A percentile compares a stretch with the other conserved stretches of the same genome.
These are phyloP conservation scores for Hippophae tibetana DNA, from an alignment of 306 rosid genomes.

Conservation along the genomic window DNA sequence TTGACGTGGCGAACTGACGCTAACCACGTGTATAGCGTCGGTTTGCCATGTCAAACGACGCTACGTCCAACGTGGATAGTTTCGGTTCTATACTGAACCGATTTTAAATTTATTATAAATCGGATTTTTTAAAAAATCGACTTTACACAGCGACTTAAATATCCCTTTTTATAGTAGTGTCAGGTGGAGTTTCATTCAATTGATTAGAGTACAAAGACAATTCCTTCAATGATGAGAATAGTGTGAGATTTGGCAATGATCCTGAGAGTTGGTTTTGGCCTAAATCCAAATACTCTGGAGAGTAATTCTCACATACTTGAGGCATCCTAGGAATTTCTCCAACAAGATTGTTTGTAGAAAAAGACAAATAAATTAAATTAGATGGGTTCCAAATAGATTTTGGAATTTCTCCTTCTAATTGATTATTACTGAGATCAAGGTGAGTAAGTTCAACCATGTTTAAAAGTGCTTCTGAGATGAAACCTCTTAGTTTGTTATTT, in stretches of 20 bases:
- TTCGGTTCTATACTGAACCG: too few relatives aligned
- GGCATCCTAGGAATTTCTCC: not conserved
- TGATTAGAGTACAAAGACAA: not conserved
- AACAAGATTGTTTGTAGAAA: not conserved
- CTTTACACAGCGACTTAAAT: too few relatives aligned
- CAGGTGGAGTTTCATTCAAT: constrained; percentile 3
- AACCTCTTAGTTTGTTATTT: not conserved
- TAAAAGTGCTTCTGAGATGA: not conserved
- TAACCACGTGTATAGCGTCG: too few relatives aligned
- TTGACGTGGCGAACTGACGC: too few relatives aligned
- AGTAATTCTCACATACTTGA: not conserved
- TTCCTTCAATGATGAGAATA: not conserved
- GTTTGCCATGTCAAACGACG: too few relatives aligned
- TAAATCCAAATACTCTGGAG: not conserved
- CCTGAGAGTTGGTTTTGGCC: not conserved
- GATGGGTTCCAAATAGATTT: not conserved
- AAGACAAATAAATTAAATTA: not conserved
- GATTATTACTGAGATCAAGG: not conserved
- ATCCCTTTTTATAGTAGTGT: too few relatives aligned
- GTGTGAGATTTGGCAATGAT: constrained; percentile 8
- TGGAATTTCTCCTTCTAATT: not conserved
- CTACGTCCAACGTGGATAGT: too few relatives aligned
- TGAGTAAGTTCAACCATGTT: not conserved
- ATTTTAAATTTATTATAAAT: too few relatives aligned
- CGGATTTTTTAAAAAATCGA: too few relatives aligned